Evolutionary conservation across 2,329 filamentous ascomycete species (phyloP), one percentile per base, ranked within the genome.

Genomic region (Cercospora sesami): DNA sequence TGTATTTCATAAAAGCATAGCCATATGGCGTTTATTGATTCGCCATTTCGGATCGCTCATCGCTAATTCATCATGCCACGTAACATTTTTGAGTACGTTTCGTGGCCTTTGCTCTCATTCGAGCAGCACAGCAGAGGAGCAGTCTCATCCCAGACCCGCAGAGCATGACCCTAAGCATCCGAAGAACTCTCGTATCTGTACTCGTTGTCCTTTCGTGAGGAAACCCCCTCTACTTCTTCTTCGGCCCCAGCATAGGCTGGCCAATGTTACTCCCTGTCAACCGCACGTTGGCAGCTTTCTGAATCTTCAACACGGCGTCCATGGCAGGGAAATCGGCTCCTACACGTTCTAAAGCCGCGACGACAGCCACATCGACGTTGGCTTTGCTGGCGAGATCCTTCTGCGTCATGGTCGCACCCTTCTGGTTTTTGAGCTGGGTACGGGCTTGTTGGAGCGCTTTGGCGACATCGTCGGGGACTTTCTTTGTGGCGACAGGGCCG

Each of bases 401-500:
- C 83, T 98, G 95, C 66, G 94, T 96, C 92, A 98, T 94, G 55
- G 83, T 84, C 58, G 74, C 78, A 74, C 83, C 83, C 77, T 85
- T 85, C 73, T 96, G 95, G 81, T 94, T 93, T 81, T 91, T 91
- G 79, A 92, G 90, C 79, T 90, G 88, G 79, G 89, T 89, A 72
- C 95, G 91, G 65, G 91, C 88, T 77, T 90, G 87, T 77, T 89
- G 86, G 83, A 98, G 97, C 73, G 90, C 91, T 73, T 92, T 88
- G 76, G 91, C 93, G 72, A 98, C 92, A 66, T 87, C 85, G 77
- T 86, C 86, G 79, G 93, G 93, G 68, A 97, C 86, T 58, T 93
- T 96, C 84, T 96, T 96, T 78, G 93, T 94, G 85, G 97, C 97
- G 83, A 98, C 90, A 83, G 97, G 97, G 80, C 97, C 95, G 85